Base-by-base conservation (phyloP, 2,329 filamentous ascomycete species). In the Lecanicillium sp. region DNA sequence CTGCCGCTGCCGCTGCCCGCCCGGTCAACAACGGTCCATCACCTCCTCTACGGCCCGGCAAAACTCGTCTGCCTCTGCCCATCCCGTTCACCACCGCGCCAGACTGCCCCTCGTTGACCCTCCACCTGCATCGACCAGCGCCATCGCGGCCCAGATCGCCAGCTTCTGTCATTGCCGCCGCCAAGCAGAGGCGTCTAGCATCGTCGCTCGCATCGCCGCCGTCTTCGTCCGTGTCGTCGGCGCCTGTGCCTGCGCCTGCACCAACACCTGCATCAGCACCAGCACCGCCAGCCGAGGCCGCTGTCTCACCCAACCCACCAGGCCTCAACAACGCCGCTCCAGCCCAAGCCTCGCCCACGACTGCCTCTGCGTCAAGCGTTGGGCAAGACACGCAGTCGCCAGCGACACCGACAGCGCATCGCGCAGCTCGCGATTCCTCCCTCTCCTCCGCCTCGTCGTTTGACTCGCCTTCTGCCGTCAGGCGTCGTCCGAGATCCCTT, bases 81-180 rank as follows among this genome's bases (percentile, higher is more conserved):
- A 19, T 27, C 13, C 14, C 36, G 17, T 25, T 22, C 11, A 30
- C 39, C 6, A 37, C 29, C 5, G 33, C 30, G 5, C 33, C 33
- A 27, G 14, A 41, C n/a, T 17, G 39, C 29, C 33, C 22, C 33
- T 29, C 33, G 18, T 11, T 14, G 17, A 14, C 32, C 32, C 11
- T 15, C 17, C 39, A 27, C 22, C 39, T 13, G 29, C 40, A 31
- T 31, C 32, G 8, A 30, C 18, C 30, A 30, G 29, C 38, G 25
- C 40, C 38, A 41, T 32, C 28, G 27, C 44, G 27, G 17, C 34
- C 33, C 25, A 22, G 32, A 39, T 46, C 29, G 30, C 29, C 30
- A 20, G 33, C 41, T 41, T 37, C 42, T 33, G 41, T 42, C 44
- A 35, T 42, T 44, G 28, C 40, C 43, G 20, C 37, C 44, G 30